phyloP scores from a whole-genome alignment of 331 rosid species.

The Quercus tomentella region DNA sequence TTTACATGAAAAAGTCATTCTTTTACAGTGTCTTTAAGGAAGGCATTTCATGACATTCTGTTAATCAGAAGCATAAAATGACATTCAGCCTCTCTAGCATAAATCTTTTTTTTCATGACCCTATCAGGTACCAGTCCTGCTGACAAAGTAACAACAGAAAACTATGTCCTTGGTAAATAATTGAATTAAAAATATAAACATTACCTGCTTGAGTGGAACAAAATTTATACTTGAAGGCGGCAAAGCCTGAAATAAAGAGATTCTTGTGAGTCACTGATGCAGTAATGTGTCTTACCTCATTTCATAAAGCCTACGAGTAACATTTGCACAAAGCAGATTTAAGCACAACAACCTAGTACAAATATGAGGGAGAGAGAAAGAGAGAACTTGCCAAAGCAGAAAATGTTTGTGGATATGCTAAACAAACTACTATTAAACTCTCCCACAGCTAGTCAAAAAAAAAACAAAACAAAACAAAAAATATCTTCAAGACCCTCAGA shows the following conservation, averaged over 20 bases:
- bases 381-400: not conserved
- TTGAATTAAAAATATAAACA: not conserved
- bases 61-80: not conserved
- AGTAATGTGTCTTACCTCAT: not conserved
- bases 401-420: not conserved
- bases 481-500: not conserved
- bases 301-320: not conserved
- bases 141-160: not conserved
- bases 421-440: not conserved
- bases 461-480: too few species aligned
- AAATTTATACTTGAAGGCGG: constrained; percentile 76
- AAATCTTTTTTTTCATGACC: not conserved
- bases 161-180: constrained; percentile 8
- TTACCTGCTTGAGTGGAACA: constrained; percentile 91
- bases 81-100: not conserved
- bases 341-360: not conserved
- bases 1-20: not conserved
- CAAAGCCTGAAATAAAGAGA: constrained; percentile 64
- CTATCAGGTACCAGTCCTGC: not conserved
- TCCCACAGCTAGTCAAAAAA: not conserved
- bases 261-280: constrained; percentile 10
- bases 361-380: not conserved
- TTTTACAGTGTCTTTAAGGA: not conserved
- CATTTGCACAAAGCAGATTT: not conserved
- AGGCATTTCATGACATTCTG: not conserved